Conservation (phyloP, 768 basidiomycete species). For the Exidia glandulosa region DNA sequence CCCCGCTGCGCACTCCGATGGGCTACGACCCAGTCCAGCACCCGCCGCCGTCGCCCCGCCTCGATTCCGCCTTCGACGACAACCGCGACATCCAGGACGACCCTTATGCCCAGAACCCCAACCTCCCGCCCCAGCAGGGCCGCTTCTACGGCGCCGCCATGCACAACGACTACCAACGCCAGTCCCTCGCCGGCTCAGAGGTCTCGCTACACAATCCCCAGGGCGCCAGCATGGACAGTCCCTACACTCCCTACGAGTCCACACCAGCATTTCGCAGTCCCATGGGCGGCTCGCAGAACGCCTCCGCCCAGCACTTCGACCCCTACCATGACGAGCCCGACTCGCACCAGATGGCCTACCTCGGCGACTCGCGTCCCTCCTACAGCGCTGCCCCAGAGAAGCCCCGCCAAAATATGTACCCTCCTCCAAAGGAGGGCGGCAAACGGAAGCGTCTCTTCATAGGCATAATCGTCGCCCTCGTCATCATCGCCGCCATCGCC, state of each 20-base stretch:
- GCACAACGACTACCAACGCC: neutral
- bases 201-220: neutral
- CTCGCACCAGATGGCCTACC: neutral
- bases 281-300: neutral
- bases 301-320: neutral
- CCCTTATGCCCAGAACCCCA: neutral
- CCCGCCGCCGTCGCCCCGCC: neutral
- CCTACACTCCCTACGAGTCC: neutral
- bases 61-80: neutral
- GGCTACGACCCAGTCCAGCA: neutral
- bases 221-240: neutral
- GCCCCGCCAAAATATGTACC: neutral
- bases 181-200: neutral
- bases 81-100: neutral
- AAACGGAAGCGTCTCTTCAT: conserved; percentile 31
- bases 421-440: conserved; percentile 3
- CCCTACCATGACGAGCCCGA: neutral
- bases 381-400: neutral
- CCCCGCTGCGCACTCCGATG: neutral
- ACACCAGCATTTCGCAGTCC: too few species aligned
- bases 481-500: conserved; percentile 48
- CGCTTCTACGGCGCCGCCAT: neutral
- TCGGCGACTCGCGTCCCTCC: neutral
- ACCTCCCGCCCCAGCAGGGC: neutral
- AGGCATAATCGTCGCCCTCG: conserved; percentile 31